A percentile compares a stretch with the other conserved stretches of the same genome.
These are phyloP conservation scores for Mortierella sp. DNA, from an alignment of 371 early-diverging fungal genomes.

Conservation along the genomic window DNA sequence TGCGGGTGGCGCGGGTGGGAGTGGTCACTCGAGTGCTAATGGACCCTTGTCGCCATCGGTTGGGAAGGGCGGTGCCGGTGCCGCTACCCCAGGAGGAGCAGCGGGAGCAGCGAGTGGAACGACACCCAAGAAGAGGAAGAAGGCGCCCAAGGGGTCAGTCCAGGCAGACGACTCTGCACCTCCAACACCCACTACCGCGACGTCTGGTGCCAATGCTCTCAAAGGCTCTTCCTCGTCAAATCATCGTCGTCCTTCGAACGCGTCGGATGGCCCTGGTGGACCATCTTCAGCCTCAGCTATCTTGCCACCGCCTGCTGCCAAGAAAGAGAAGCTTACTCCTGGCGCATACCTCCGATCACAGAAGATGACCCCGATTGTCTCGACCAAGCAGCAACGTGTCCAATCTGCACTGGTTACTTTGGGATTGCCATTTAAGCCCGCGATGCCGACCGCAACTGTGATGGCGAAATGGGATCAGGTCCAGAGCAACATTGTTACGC, in stretches of 20 bases:
- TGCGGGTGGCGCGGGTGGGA: not conserved
- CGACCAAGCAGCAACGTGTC: slow-evolving; percentile 74
- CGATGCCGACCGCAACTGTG: slow-evolving; percentile 85
- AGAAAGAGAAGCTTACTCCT: slow-evolving; percentile 77
- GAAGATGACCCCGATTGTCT: slow-evolving; percentile 75
- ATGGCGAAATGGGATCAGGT: slow-evolving; percentile 83
- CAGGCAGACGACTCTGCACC: slow-evolving; percentile 28
- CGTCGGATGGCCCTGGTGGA: slow-evolving; percentile 19
- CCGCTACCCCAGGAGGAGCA: slow-evolving; percentile 2
- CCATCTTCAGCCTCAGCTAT: not conserved
- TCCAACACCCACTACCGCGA: slow-evolving; percentile 5
- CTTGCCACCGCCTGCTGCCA: slow-evolving; percentile 58
- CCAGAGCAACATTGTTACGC: slow-evolving; percentile 73
- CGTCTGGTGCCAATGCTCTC: slow-evolving; percentile 5
- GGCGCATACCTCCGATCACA: slow-evolving; percentile 85
- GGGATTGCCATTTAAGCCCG: slow-evolving; percentile 75
- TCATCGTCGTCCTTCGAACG: slow-evolving; percentile 36
- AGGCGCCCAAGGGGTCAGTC: slow-evolving; percentile 43
- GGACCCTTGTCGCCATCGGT: slow-evolving; percentile 37
- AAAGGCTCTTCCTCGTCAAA: slow-evolving; percentile 35
- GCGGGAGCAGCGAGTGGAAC: slow-evolving; percentile 8
- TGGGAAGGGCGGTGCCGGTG: slow-evolving; percentile 16
- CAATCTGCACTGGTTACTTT: slow-evolving; percentile 78
- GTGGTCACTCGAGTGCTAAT: slow-evolving; percentile 23
- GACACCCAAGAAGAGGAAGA: slow-evolving; percentile 43